These are phyloP conservation scores for Exophiala sp. DNA, from an alignment of 2,329 filamentous ascomycete species.

Conservation along the genomic window DNA sequence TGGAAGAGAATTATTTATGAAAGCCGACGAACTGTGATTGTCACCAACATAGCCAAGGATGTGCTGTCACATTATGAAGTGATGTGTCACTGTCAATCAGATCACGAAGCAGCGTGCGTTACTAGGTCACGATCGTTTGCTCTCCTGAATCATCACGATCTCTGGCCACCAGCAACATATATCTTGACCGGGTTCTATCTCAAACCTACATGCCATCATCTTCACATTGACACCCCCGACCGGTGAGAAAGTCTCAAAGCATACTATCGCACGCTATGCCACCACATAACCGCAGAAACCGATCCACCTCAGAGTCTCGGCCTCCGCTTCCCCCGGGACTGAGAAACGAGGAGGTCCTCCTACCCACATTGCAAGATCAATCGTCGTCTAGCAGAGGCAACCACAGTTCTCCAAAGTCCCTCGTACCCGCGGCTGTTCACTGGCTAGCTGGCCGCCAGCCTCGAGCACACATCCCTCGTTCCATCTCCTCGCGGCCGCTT, in stretches of 20 bases:
- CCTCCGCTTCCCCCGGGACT: background rate
- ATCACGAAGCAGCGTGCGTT: too few relatives aligned
- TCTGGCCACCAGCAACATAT: too few relatives aligned
- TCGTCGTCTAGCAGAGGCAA: background rate
- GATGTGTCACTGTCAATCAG: too few relatives aligned
- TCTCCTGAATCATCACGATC: too few relatives aligned
- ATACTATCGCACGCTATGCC: background rate
- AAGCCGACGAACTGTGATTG: slow-evolving; percentile 23
- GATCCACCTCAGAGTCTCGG: background rate
- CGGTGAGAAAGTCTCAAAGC: background rate
- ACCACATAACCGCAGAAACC: background rate
- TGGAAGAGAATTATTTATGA: slow-evolving; percentile 61
- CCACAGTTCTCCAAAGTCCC: background rate
- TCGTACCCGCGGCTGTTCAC: background rate
- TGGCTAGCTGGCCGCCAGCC: background rate
- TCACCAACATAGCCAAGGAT: slow-evolving; percentile 4
- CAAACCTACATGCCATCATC: too few relatives aligned
- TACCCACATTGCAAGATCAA: background rate
- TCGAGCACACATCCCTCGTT: background rate
- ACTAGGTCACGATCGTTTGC: too few relatives aligned
- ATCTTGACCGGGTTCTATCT: too few relatives aligned
- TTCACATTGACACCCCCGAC: too few relatives aligned
- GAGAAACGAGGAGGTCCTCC: background rate
- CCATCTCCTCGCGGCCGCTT: background rate
- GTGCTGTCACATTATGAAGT: background rate